A percentile compares a stretch with the other conserved stretches of the same genome.
These are phyloP conservation scores for Monilinia aucupariae DNA, from an alignment of 2,329 filamentous ascomycete genomes.

Conservation along the genomic window DNA sequence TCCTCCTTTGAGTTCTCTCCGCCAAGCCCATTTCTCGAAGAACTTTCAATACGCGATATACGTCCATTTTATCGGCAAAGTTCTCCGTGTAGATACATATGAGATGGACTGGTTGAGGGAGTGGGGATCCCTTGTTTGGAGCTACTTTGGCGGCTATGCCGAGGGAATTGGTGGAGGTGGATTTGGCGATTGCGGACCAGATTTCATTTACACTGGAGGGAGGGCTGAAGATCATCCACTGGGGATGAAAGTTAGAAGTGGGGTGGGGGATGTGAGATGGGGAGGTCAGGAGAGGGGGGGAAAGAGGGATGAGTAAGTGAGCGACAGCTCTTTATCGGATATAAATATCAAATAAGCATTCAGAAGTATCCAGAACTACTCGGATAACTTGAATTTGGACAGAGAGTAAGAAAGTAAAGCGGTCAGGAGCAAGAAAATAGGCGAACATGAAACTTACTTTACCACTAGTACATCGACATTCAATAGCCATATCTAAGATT, in stretches of 20 bases:
- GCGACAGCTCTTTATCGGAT: neutral
- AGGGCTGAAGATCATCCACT: slow-evolving; percentile 71
- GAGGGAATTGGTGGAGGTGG: slow-evolving; percentile 62
- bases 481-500: slow-evolving; percentile 56
- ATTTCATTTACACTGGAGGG: slow-evolving; percentile 50
- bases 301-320: neutral
- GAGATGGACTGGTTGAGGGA: slow-evolving; percentile 45
- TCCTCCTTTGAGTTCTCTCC: slow-evolving; percentile 37
- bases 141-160: slow-evolving; percentile 71
- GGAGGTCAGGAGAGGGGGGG: neutral
- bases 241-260: slow-evolving; percentile 43
- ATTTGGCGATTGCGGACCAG: slow-evolving; percentile 63
- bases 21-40: slow-evolving; percentile 60
- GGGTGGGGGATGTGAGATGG: neutral
- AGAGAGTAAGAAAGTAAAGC: slow-evolving; percentile 59
- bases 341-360: neutral
- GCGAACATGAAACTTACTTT: slow-evolving; percentile 47
- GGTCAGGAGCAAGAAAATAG: slow-evolving; percentile 58
- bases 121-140: slow-evolving; percentile 40
- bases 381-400: slow-evolving; percentile 45
- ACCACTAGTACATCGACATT: slow-evolving; percentile 54
- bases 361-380: slow-evolving; percentile 28
- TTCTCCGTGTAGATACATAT: slow-evolving; percentile 76
- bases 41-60: slow-evolving; percentile 59
- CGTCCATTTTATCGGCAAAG: slow-evolving; percentile 63